These are phyloP conservation scores for Penicillium manginii DNA, from an alignment of 495 filamentous ascomycete genomes.

Conservation along the genomic window DNA sequence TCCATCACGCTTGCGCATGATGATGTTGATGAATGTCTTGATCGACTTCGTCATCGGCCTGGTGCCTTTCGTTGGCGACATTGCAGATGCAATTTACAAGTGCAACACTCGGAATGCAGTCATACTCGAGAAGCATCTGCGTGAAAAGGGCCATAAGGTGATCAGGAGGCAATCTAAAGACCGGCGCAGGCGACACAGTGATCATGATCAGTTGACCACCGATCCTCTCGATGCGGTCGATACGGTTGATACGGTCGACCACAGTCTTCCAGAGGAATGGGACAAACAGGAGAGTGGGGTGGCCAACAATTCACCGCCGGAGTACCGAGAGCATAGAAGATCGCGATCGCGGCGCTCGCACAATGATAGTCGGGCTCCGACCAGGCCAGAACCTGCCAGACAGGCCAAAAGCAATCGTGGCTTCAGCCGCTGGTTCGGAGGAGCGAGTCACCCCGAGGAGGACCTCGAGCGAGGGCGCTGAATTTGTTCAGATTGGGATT, in stretches of 20 bases:
- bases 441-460: conserved; percentile 29
- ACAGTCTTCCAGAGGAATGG: conserved; percentile 47
- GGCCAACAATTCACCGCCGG: conserved; percentile 26
- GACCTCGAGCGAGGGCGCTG: conserved; percentile 38
- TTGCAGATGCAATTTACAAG: conserved; percentile 70
- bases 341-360: conserved; percentile 11
- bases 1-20: conserved; percentile 51
- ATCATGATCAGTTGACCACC: not conserved
- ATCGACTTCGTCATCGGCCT: conserved; percentile 83
- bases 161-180: conserved; percentile 26
- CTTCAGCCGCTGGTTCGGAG: conserved; percentile 39
- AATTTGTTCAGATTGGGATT: conserved; percentile 12
- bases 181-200: conserved; percentile 5
- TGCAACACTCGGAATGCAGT: conserved; percentile 80
- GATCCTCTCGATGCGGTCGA: not conserved
- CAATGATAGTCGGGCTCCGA: conserved; percentile 16
- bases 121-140: conserved; percentile 71
- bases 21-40: conserved; percentile 78
- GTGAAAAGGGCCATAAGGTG: conserved; percentile 46
- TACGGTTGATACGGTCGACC: conserved; percentile 25
- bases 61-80: conserved; percentile 82
- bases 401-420: conserved; percentile 28
- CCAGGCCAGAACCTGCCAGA: conserved; percentile 28
- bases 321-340: conserved; percentile 29
- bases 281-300: conserved; percentile 40